Base-by-base conservation (phyloP, 345 rosid genomes). In the Euphorbia tirucalli region DNA sequence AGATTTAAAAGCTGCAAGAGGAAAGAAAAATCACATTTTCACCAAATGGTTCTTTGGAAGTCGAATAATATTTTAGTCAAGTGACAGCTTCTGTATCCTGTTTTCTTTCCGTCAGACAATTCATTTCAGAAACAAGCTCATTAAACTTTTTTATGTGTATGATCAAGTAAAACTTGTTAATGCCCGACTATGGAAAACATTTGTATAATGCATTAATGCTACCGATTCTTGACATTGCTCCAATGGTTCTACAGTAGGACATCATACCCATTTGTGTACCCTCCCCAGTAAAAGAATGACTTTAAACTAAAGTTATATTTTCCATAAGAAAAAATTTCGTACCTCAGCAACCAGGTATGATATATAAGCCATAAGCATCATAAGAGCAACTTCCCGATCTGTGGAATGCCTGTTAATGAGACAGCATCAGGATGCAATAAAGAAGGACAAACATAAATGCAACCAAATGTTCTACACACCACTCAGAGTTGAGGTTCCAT, bases 311-410 rank as follows among this genome's bases (percentile, higher is more conserved):
- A 57, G 32, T 25, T 27, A 57, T 25, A 25, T 52, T 52, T 52
- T 52, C 19, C 16, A 4, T 2, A 46, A 46, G 18, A 13, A 46
- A 7, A 27, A 30, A 18, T 35, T 18, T 22, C 19, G 16, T 82
- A 89, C 94, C 94, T 89, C 91, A 30, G 94, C 94, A 62, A 89
- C 46, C 84, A 87, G 82, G 77, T 83, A 89, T 25, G 90, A 84
- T 49, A 84, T 73, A 77, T 89, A 89, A 65, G 94, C 88, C 94
- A 87, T 87, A 44, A 89, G 83, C 78, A 89, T 84, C 91, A 80
- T 82, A 27, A 83, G 77, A 4, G 93, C 89, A 54, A 87, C 86
- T 77, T 89, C 91, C 48, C 91, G 90, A 66, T 87, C 88, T 1
- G 88, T 87, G 24, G 93, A 89, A 74, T 89, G 91, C 82, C 93